Conservation (phyloP, 805 yeast genomes). For the Lipomyces mesembrius region DNA sequence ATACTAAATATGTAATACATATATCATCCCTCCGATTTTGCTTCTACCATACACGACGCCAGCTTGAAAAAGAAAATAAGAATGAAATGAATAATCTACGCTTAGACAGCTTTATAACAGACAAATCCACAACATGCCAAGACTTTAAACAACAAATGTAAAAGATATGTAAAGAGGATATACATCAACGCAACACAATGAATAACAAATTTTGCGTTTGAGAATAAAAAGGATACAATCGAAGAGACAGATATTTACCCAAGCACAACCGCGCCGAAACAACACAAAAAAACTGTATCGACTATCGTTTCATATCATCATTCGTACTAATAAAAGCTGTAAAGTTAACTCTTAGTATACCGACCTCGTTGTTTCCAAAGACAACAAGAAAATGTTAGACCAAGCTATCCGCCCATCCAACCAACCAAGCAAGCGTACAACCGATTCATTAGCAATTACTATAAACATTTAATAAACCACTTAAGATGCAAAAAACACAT, state of each 20-base stretch:
- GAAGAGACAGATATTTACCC: conserved; percentile 2
- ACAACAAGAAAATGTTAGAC: neutral
- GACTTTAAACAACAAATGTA: conserved; percentile 3
- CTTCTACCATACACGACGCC: conserved; percentile 4
- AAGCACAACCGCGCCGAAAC: conserved; percentile 8
- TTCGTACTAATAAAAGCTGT: neutral
- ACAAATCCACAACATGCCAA: conserved; percentile 1
- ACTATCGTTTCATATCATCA: conserved; percentile 6
- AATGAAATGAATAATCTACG: neutral
- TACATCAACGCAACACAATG: neutral
- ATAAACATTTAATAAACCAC: conserved; percentile 1
- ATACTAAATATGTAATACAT: neutral
- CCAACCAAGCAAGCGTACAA: neutral
- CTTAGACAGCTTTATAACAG: neutral
- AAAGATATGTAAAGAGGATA: neutral
- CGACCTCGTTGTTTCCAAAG: neutral
- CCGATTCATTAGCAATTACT: neutral
- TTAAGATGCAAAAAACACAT: conserved; percentile 3
- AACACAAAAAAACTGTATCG: neutral
- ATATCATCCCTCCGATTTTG: conserved; percentile 2
- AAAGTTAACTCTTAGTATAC: neutral
- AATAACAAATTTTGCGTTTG: conserved; percentile 13
- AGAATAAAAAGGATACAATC: conserved; percentile 1
- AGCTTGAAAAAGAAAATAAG: neutral
- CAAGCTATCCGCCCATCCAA: neutral